Percentiles rank a stretch among this genome's conserved stretches.
phyloP scores from a whole-genome alignment of 2,329 filamentous ascomycete species.

The Pestalotiopsis sp. region DNA sequence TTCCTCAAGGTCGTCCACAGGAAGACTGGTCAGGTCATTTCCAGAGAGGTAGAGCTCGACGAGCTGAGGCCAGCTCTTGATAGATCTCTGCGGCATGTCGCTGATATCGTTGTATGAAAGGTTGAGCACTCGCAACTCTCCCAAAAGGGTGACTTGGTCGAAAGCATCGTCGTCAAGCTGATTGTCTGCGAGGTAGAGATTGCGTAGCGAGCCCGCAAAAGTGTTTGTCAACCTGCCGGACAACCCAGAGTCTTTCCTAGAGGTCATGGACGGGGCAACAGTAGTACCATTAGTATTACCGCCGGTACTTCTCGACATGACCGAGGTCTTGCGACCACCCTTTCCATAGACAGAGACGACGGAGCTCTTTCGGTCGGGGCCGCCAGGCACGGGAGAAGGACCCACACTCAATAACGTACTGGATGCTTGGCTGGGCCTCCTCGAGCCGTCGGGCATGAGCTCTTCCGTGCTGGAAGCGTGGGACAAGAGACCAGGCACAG shows the following conservation, averaged over 20 bases:
- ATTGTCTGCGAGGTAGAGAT: conserved; percentile 91
- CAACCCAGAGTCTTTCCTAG: conserved; percentile 86
- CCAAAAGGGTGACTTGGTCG: conserved; percentile 81
- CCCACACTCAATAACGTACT: conserved; percentile 75
- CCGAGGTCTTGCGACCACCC: conserved; percentile 82
- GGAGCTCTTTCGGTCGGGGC: conserved; percentile 75
- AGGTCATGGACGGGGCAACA: conserved; percentile 53
- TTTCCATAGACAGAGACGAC: conserved; percentile 80
- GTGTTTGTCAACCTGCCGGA: conserved; percentile 81
- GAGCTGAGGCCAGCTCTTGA: conserved; percentile 87
- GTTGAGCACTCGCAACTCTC: conserved; percentile 86
- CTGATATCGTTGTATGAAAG: conserved; percentile 93
- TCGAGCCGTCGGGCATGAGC: conserved; percentile 55
- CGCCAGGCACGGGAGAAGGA: conserved; percentile 66
- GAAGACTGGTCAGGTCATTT: conserved; percentile 88
- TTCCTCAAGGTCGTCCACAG: conserved; percentile 92
- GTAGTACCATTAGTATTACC: conserved; percentile 47
- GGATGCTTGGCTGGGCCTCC: conserved; percentile 85
- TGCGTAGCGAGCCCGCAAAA: conserved; percentile 82
- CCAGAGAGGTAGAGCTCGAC: conserved; percentile 93
- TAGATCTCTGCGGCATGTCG: conserved; percentile 85
- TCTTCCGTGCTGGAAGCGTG: conserved; percentile 78
- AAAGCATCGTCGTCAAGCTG: conserved; percentile 93
- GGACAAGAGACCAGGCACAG: conserved; percentile 51
- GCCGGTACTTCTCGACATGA: conserved; percentile 67